Conservation (phyloP, 768 basidiomycete genomes). For the Hypsizygus marmoreus region DNA sequence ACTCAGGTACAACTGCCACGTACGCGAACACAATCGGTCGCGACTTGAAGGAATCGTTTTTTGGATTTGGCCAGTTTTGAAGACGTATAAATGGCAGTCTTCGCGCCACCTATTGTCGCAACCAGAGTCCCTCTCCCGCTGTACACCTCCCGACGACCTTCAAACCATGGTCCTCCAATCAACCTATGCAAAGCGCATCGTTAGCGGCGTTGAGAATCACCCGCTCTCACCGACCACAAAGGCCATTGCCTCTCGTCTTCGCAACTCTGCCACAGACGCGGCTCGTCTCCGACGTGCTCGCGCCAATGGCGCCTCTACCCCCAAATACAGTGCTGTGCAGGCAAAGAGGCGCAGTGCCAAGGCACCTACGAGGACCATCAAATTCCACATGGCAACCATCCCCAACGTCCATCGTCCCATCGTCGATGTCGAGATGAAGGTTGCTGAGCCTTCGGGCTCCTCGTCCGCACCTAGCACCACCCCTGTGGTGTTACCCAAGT, state of each 20-base stretch:
- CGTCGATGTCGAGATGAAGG: constrained; percentile 35
- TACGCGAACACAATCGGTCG: too few species aligned
- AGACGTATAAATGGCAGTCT: too few species aligned
- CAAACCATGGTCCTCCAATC: constrained; percentile 31
- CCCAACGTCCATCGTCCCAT: constrained; percentile 15
- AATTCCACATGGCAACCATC: constrained; percentile 26
- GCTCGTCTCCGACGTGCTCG: constrained; percentile 41
- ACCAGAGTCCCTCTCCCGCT: too few species aligned
- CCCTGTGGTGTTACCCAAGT: constrained; percentile 47
- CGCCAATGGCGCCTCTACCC: constrained; percentile 25
- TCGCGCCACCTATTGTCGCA: too few species aligned
- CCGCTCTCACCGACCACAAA: constrained; percentile 25
- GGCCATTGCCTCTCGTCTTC: constrained; percentile 20
- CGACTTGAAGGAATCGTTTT: too few species aligned
- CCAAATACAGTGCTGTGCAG: constrained; percentile 37
- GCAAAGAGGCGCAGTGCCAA: constrained; percentile 37
- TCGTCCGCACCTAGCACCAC: constrained; percentile 28
- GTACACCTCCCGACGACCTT: too few species aligned
- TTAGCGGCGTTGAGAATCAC: constrained; percentile 32
- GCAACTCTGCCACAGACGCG: constrained; percentile 20
- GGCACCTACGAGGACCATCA: constrained; percentile 22
- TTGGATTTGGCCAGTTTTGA: too few species aligned
- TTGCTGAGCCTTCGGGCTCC: constrained; percentile 18
- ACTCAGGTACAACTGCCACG: too few species aligned
- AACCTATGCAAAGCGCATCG: constrained; percentile 20